Percentiles rank a stretch among this genome's conserved stretches.
phyloP scores from a whole-genome alignment of 306 rosid species.

The Sicyos baderoa region DNA sequence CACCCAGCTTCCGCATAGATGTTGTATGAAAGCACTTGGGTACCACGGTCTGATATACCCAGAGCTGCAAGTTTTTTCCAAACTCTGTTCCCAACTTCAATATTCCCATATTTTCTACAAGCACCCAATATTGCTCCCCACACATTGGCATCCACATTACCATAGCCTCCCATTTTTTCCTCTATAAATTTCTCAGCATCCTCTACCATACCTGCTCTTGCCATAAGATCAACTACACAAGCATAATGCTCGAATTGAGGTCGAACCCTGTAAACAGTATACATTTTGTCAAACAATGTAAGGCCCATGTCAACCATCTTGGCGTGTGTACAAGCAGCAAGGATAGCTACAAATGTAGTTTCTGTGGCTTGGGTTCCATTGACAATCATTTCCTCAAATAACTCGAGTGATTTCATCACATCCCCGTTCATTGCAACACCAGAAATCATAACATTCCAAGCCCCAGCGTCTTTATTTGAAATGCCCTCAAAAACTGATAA shows the following conservation, averaged over 20 bases:
- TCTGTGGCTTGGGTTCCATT: constrained; percentile 36
- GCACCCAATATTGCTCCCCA: constrained; percentile 77
- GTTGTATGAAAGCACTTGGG: constrained; percentile 63
- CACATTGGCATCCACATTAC: constrained; percentile 46
- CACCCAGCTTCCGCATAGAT: constrained; percentile 65
- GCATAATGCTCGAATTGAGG: constrained; percentile 34
- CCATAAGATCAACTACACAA: constrained; percentile 55
- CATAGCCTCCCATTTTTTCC: constrained; percentile 67
- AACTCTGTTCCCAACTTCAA: constrained; percentile 50
- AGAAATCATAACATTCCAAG: constrained; percentile 66
- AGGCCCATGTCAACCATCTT: constrained; percentile 53
- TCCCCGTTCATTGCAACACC: constrained; percentile 60
- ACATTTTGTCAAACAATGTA: constrained; percentile 47
- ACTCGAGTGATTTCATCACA: constrained; percentile 43
- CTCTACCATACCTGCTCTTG: constrained; percentile 58
- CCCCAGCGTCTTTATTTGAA: constrained; percentile 31
- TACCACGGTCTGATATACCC: constrained; percentile 52
- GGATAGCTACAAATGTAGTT: constrained; percentile 54
- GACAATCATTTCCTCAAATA: constrained; percentile 40
- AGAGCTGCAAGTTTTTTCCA: constrained; percentile 55
- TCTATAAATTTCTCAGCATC: constrained; percentile 64
- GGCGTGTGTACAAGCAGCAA: constrained; percentile 56
- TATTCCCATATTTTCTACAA: constrained; percentile 58
- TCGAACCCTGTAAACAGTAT: constrained; percentile 21
- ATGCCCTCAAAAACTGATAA: constrained; percentile 30